A percentile compares a stretch with the other conserved stretches of the same genome.
phyloP scores from a whole-genome alignment of 352 stramenopile species.

The Pythium scleroteichum region DNA sequence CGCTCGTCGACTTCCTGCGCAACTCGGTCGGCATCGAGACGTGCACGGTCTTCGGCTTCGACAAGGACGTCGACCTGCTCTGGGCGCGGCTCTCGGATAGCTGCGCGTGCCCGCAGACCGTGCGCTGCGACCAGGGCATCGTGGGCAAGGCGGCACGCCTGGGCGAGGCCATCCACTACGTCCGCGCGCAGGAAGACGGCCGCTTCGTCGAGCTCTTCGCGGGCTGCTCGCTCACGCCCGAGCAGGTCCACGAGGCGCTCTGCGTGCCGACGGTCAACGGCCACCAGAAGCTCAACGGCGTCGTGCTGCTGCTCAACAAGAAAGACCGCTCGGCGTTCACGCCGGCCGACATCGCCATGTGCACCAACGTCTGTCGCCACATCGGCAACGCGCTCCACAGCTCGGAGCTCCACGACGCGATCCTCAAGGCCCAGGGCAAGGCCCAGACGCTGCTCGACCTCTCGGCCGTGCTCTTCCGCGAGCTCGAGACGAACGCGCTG shows the following conservation, averaged over 20 bases:
- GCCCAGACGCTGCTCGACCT: constrained; percentile 66
- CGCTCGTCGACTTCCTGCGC: constrained; percentile 55
- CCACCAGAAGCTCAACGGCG: constrained; percentile 50
- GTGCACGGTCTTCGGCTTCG: constrained; percentile 61
- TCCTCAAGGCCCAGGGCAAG: constrained; percentile 60
- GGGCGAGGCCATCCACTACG: constrained; percentile 32
- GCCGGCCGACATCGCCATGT: constrained; percentile 58
- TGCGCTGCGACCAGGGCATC: constrained; percentile 53
- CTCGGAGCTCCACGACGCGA: constrained; percentile 57
- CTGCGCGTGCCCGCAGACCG: constrained; percentile 34
- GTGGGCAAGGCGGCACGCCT: constrained; percentile 42
- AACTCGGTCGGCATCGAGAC: constrained; percentile 49
- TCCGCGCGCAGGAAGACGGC: constrained; percentile 5
- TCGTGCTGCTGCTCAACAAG: constrained; percentile 57
- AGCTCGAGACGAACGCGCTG: constrained; percentile 61
- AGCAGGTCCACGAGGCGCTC: constrained; percentile 39
- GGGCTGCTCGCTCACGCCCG: constrained; percentile 12
- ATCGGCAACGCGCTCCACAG: constrained; percentile 57
- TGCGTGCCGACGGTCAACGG: constrained; percentile 54
- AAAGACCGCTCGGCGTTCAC: constrained; percentile 37
- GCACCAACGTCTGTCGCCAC: constrained; percentile 50
- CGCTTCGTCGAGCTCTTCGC: constrained; percentile 25
- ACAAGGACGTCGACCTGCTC: constrained; percentile 51
- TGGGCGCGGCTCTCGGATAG: constrained; percentile 45
- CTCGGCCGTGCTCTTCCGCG: constrained; percentile 61